Conservation (phyloP, 768 basidiomycete species). For the Agaricus blazei region DNA sequence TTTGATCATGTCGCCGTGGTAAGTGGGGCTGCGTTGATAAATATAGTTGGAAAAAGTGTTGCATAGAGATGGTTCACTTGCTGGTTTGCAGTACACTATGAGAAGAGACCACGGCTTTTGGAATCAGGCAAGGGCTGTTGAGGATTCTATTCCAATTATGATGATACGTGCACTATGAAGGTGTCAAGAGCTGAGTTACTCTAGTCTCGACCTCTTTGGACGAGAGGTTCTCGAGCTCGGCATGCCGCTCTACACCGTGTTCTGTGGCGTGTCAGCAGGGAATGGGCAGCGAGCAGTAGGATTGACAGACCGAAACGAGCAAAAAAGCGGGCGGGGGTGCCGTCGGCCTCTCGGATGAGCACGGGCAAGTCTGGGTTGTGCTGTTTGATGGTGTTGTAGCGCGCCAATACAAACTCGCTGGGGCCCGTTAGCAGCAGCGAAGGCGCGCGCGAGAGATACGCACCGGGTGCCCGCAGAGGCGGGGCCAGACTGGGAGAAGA, state of each 20-base stretch:
- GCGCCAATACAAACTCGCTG: constrained; percentile 76
- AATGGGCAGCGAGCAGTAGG: constrained; percentile 1
- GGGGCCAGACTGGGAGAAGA: constrained; percentile 72
- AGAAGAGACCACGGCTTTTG: neutral
- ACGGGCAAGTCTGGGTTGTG: constrained; percentile 85
- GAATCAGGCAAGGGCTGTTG: constrained; percentile 5
- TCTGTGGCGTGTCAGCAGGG: constrained; percentile 37
- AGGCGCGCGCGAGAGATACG: constrained; percentile 14
- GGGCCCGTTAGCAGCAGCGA: constrained; percentile 11
- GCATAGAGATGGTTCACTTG: no score
- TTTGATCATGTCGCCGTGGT: no score
- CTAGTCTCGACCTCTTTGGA: constrained; percentile 67
- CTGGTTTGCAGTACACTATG: no score
- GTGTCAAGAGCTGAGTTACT: constrained; percentile 54
- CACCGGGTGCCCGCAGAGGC: constrained; percentile 81
- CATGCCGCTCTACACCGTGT: constrained; percentile 74
- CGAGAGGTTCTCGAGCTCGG: constrained; percentile 74
- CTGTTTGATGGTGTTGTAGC: constrained; percentile 73
- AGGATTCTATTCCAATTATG: neutral
- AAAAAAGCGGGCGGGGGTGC: constrained; percentile 78
- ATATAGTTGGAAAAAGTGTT: no score
- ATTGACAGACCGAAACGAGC: constrained; percentile 73
- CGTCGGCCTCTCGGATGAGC: constrained; percentile 73
- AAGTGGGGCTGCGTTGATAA: no score
- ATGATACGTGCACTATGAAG: neutral